Base-by-base conservation (phyloP, 495 filamentous ascomycete species). In the Penicillium waksmanii region DNA sequence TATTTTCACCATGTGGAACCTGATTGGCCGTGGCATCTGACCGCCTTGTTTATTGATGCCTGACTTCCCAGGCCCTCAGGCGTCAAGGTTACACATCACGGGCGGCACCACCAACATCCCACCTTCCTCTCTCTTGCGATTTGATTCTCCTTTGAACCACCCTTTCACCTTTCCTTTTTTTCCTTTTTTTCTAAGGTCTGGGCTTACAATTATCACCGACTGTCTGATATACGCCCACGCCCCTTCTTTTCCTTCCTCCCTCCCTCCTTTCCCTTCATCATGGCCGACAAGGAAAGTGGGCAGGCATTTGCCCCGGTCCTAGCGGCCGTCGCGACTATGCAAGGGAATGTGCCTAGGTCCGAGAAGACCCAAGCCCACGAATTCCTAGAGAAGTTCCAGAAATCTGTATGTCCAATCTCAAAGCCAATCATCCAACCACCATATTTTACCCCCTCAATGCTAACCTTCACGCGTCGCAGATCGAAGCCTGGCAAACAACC, bases 301-400 rank as follows among this genome's bases (percentile, higher is more conserved):
- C 85, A 85, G 77, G 85, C 83, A 77, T 95, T 96, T 76, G 85
- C 84, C 68, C 89, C 91, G 68, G 90, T 99, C 61, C 83, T 97
- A 64, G 84, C 85, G 64, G 96, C 96, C 58, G 84, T 97, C 78
- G 80, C 86, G 70, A 96, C 92, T 57, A 96, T 99, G 91, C 89
- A 87, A 71, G 81, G 91, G 73, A 91, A 89, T 78, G 88, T 87
- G 61, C 85, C 93, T 66, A 83, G 87, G 68, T 78, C 86, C 35
- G 88, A 94, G 74, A 99, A 98, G 78, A 85, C 88, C 72, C 86
- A 89, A 68, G 95, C 95, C 38, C 89, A 95, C 72, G 86, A 93
- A 65, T 98, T 87, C 73, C 83, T 99, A 52, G 91, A 95, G 77
- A 87, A 87, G 58, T 99, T 97, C 80, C 95, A 99, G 85, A 99